Evolutionary conservation across 2,329 filamentous ascomycete genomes (phyloP).

Genomic region (Trichoderma sp.): DNA sequence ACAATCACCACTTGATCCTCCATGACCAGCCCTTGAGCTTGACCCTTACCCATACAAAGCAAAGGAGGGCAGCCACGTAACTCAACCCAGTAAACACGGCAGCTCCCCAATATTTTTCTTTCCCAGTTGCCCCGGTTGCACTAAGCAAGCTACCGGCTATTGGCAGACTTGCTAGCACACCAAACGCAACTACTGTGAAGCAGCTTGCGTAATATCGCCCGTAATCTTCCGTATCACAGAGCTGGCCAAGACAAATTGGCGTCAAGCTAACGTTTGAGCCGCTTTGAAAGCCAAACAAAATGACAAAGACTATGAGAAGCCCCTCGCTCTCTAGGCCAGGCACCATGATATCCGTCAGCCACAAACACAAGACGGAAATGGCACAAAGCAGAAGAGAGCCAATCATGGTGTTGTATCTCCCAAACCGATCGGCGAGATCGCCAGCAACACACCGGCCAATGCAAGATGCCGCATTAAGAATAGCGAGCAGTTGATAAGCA

Average conservation of each 20-base stretch:
- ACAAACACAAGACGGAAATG: constrained; percentile 63
- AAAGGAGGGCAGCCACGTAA: constrained; percentile 15
- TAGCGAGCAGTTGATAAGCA: constrained; percentile 71
- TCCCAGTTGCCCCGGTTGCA: background rate
- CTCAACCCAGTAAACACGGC: background rate
- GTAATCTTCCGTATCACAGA: constrained; percentile 75
- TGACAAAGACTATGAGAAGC: constrained; percentile 66
- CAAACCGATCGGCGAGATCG: constrained; percentile 71
- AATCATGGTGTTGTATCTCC: constrained; percentile 80
- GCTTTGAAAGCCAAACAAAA: constrained; percentile 77
- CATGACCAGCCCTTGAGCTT: constrained; percentile 13
- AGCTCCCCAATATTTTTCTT: constrained; percentile 21
- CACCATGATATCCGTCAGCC: constrained; percentile 60
- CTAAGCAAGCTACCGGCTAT: constrained; percentile 36
- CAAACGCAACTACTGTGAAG: constrained; percentile 64
- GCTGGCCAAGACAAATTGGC: constrained; percentile 78
- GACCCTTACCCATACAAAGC: constrained; percentile 22
- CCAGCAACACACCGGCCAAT: constrained; percentile 77
- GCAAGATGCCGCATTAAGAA: constrained; percentile 77
- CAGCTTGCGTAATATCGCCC: constrained; percentile 75
- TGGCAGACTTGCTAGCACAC: background rate
- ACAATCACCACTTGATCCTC: background rate
- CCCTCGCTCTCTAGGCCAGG: constrained; percentile 43
- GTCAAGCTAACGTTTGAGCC: constrained; percentile 77
- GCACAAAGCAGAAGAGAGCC: constrained; percentile 61